A percentile compares a stretch with the other conserved stretches of the same genome.
Evolutionary conservation across 2,329 filamentous ascomycete species (phyloP).

Genomic region (Blastomyces parvus): DNA sequence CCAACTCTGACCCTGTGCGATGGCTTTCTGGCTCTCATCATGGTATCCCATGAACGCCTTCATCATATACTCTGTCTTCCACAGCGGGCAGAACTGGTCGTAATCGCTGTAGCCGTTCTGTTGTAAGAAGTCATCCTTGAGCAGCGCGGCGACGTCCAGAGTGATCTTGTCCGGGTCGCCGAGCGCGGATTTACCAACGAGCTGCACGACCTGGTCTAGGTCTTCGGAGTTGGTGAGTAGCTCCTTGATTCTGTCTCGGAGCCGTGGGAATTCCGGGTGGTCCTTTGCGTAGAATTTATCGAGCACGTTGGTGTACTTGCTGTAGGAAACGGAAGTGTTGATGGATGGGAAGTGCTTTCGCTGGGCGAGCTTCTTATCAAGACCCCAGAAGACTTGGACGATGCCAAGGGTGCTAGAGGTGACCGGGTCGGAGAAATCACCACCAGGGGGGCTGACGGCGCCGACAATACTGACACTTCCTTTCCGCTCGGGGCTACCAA

Average conservation of each 20-base stretch:
- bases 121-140: constrained; percentile 98
- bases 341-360: constrained; percentile 98
- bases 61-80: constrained; percentile 99
- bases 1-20: constrained; percentile 86
- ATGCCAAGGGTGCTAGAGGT: constrained; percentile 90
- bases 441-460: constrained; percentile 91
- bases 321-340: constrained; percentile 91
- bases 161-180: constrained; percentile 98
- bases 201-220: constrained; percentile 94
- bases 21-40: constrained; percentile 92
- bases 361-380: constrained; percentile 98
- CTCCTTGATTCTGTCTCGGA: constrained; percentile 88
- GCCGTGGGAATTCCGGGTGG: constrained; percentile 83
- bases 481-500: constrained; percentile 79
- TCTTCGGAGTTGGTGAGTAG: constrained; percentile 92
- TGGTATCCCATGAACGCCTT: constrained; percentile 98
- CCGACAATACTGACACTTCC: constrained; percentile 97
- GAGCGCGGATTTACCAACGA: constrained; percentile 93
- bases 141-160: constrained; percentile 75
- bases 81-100: constrained; percentile 97
- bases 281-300: constrained; percentile 94
- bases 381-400: constrained; percentile 98
- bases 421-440: constrained; percentile 98
- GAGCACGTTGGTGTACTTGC: constrained; percentile 82
- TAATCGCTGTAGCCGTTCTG: constrained; percentile 99